phyloP scores from a whole-genome alignment of 164 flowering plant species.

The Houttuynia cordata region DNA sequence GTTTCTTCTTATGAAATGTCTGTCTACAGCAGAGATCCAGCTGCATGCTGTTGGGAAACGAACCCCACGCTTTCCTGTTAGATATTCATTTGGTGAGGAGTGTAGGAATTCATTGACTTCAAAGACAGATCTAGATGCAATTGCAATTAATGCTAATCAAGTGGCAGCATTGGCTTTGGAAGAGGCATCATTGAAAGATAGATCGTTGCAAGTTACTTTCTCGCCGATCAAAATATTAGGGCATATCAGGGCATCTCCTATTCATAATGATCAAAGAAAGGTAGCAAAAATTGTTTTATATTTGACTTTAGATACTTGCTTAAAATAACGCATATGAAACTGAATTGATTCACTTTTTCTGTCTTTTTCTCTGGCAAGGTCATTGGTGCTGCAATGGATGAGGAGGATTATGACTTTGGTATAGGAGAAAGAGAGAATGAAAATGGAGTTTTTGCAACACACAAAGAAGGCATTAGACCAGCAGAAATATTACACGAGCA shows the following conservation, averaged over 20 bases:
- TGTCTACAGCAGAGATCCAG: conserved; percentile 35
- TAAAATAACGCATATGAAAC: too few relatives aligned
- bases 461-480: conserved; percentile 23
- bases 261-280: conserved; percentile 30
- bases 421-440: conserved; percentile 50
- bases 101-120: conserved; percentile 23
- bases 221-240: conserved; percentile 21
- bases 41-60: conserved; percentile 87
- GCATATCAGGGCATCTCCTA: conserved; percentile 25
- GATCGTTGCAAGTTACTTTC: conserved; percentile 58
- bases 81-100: conserved; percentile 31
- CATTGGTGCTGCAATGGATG: conserved; percentile 28
- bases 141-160: conserved; percentile 58
- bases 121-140: conserved; percentile 33
- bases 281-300: conserved; percentile 14
- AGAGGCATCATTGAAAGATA: conserved; percentile 63
- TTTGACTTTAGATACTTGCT: not conserved
- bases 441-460: conserved; percentile 30
- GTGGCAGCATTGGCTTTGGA: conserved; percentile 58
- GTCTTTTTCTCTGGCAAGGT: conserved; percentile 8
- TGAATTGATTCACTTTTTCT: not conserved
- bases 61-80: conserved; percentile 91
- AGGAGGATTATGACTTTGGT: conserved; percentile 39
- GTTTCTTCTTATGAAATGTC: not conserved
- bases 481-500: conserved; percentile 11